Base-by-base conservation (phyloP, 2,329 filamentous ascomycete genomes). In the Neofusicoccum parvum region DNA sequence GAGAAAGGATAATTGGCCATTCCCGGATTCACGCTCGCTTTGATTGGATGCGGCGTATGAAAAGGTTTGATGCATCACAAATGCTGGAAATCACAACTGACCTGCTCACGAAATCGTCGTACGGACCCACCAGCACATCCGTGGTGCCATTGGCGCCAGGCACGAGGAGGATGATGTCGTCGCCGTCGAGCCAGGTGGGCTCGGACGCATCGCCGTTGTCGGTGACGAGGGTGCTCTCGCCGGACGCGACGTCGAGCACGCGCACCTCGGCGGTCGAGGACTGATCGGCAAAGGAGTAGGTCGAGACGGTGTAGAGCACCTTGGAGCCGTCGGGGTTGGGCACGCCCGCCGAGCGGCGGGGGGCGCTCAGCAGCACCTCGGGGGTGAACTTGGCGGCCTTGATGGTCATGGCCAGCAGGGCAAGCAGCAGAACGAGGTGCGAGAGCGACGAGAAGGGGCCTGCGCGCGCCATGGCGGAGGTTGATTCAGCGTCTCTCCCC, bases 211-310 rank as follows among this genome's bases (percentile, higher is more conserved):
- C 83, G 27, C 83, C 74, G 68, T 91, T 87, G 62, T 90, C 85
- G 53, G 87, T 89, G 11, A 96, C 81, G 12, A 88, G 77, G 3
- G 82, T 86, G 3, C 89, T 89, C 59, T 89, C 83, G 39, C 90
- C 89, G 7, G 85, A 87, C 51, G 84, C 80, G 66, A 93, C 83
- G 70, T 94, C 88, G 46, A 97, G 80, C 32, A 94, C 77, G 17
- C 89, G 86, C 70, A 90, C 88, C 79, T 93, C 89, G 67, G 82
- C 84, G 5, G 84, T 86, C 74, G 89, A 90, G 53, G 83, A 83
- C 74, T 96, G 92, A 0, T 86, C 84, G 45, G 90, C 83, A 76
- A 97, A 97, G 5, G 88, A 94, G 77, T 96, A 97, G 1, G 89
- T 87, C 0, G 90, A 91, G 15, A 88, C 86, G 48, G 87, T 87